Evolutionary conservation across 2,329 filamentous ascomycete genomes (phyloP).

Genomic region (Colletotrichum nymphaeae): DNA sequence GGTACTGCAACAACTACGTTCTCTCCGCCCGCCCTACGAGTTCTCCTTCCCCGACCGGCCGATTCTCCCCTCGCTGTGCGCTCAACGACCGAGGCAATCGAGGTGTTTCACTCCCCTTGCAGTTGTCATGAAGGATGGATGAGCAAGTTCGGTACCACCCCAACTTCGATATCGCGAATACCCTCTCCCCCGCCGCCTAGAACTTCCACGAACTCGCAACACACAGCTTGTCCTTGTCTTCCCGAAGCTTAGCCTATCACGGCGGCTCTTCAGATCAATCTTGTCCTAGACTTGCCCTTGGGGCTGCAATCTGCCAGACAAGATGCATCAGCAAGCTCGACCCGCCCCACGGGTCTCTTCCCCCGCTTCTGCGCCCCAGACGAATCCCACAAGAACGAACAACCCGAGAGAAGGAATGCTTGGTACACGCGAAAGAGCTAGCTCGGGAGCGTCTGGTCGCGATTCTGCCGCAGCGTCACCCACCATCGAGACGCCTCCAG

Average conservation of each 20-base stretch:
- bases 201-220: conserved; percentile 14
- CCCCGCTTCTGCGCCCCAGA: conserved; percentile 77
- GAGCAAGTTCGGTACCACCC: conserved; percentile 29
- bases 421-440: conserved; percentile 54
- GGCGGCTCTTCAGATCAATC: not conserved
- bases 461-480: conserved; percentile 57
- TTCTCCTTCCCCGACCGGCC: not conserved
- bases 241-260: not conserved
- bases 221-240: not conserved
- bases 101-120: not conserved
- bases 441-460: conserved; percentile 55
- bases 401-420: conserved; percentile 74
- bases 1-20: not conserved
- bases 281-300: not conserved
- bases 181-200: conserved; percentile 6
- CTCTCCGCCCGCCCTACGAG: conserved; percentile 2
- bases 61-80: not conserved
- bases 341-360: conserved; percentile 78
- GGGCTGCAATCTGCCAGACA: conserved; percentile 14
- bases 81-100: conserved; percentile 7
- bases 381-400: conserved; percentile 78
- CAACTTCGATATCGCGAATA: conserved; percentile 29
- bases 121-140: conserved; percentile 37
- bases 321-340: conserved; percentile 92
- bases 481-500: conserved; percentile 56